Evolutionary conservation across 2,329 filamentous ascomycete species (phyloP).

Genomic region (Zelopaecilomyces penicillatus): DNA sequence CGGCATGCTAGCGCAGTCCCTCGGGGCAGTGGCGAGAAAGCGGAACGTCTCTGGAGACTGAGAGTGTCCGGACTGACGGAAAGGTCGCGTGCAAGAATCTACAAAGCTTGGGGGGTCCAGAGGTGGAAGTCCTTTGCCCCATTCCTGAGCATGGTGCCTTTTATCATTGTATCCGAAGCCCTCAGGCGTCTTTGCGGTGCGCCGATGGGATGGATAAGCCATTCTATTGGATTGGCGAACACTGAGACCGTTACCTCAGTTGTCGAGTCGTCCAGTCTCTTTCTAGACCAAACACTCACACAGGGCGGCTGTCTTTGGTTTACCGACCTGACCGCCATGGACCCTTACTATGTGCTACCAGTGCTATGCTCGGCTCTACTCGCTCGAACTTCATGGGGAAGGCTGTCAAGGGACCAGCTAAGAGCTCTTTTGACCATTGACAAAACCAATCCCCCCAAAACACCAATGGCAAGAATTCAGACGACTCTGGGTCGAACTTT

Average conservation of each 20-base stretch:
- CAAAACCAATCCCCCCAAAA: conserved; percentile 9
- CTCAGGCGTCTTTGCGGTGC: conserved; percentile 37
- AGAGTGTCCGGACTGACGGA: conserved; percentile 18
- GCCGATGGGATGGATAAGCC: conserved; percentile 22
- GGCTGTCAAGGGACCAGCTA: conserved; percentile 20
- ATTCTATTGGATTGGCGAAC: conserved; percentile 20
- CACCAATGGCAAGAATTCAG: conserved; percentile 15
- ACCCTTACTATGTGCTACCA: conserved; percentile 44
- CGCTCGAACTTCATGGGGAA: conserved; percentile 20
- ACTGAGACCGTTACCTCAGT: conserved; percentile 14
- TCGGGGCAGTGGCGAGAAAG: conserved; percentile 5
- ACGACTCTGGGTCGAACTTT: conserved; percentile 21
- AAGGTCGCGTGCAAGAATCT: conserved; percentile 24
- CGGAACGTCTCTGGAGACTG: conserved; percentile 14
- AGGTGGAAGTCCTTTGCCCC: conserved; percentile 36
- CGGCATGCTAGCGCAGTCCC: conserved; percentile 14
- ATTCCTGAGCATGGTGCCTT: conserved; percentile 37
- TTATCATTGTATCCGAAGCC: conserved; percentile 42
- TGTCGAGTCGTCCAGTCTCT: conserved; percentile 16
- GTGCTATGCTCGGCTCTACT: conserved; percentile 23
- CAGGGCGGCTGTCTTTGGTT: conserved; percentile 49
- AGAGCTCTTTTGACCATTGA: conserved; percentile 17
- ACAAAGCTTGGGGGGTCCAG: conserved; percentile 34
- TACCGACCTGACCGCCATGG: conserved; percentile 41
- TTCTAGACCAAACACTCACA: conserved; percentile 32